Conservation (phyloP, 441 rosid genomes). For the Erodium texanum region DNA sequence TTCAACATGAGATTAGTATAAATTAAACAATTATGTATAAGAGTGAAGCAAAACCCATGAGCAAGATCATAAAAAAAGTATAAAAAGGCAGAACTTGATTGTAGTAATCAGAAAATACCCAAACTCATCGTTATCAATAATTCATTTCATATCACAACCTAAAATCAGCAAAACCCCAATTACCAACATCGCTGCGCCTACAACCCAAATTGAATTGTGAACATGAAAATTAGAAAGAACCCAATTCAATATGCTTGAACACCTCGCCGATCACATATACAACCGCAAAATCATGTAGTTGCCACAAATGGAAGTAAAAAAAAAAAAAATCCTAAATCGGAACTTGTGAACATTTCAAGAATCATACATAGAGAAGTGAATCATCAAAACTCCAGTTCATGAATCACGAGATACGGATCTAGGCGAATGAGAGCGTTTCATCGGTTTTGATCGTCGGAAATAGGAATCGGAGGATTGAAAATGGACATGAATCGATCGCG, state of each 20-base stretch:
- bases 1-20: neutral
- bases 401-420: no score
- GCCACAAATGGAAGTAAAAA: neutral
- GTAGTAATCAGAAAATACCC: neutral
- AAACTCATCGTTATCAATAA: neutral
- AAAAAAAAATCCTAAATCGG: neutral
- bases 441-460: neutral
- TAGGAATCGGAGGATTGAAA: neutral
- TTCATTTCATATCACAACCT: neutral
- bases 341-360: conserved; percentile 1
- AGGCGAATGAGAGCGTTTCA: neutral
- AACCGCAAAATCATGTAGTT: neutral
- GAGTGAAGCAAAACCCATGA: neutral
- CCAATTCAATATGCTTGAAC: neutral
- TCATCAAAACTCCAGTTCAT: neutral
- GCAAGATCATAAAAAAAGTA: no score
- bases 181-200: neutral
- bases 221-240: neutral
- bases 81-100: neutral
- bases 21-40: neutral
- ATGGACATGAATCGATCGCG: neutral
- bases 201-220: neutral
- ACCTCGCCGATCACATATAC: neutral
- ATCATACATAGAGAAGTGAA: neutral
- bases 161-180: neutral